Evolutionary conservation across 768 basidiomycete species (phyloP).

Genomic region (Podaxis sp.): DNA sequence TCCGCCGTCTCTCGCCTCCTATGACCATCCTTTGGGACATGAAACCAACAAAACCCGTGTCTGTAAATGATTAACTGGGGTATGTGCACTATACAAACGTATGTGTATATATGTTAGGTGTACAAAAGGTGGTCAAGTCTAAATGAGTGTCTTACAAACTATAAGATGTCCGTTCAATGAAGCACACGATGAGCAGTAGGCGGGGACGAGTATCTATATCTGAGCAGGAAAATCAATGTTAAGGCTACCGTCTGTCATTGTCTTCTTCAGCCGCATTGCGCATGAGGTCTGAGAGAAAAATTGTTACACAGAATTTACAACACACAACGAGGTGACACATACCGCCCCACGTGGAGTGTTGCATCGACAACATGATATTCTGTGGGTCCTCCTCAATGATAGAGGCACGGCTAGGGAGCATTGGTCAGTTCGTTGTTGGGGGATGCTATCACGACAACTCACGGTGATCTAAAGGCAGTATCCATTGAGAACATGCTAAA

Average conservation of each 20-base stretch:
- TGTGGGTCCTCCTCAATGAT: conserved; percentile 41
- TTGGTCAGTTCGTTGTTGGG: not conserved
- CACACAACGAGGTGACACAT: conserved; percentile 19
- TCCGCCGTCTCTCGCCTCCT: no score
- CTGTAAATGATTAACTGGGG: not conserved
- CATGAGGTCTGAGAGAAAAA: conserved; percentile 1
- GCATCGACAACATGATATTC: conserved; percentile 52
- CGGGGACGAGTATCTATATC: not conserved
- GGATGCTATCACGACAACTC: conserved; percentile 18
- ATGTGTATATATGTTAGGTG: not conserved
- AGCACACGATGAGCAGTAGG: not conserved
- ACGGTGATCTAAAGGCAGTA: conserved; percentile 42
- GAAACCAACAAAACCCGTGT: no score
- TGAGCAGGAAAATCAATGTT: not conserved
- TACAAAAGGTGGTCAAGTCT: not conserved
- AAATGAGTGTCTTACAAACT: not conserved
- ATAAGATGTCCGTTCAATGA: not conserved
- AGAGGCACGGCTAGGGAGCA: conserved; percentile 28
- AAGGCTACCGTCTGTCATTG: not conserved
- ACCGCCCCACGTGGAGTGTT: conserved; percentile 74
- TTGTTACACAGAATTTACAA: not conserved
- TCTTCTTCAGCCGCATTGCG: conserved; percentile 6
- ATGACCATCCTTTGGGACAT: no score
- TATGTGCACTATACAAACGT: not conserved
- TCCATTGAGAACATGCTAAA: conserved; percentile 57